phyloP scores from a whole-genome alignment of 2,329 filamentous ascomycete genomes.

The Colletotrichum sp. region DNA sequence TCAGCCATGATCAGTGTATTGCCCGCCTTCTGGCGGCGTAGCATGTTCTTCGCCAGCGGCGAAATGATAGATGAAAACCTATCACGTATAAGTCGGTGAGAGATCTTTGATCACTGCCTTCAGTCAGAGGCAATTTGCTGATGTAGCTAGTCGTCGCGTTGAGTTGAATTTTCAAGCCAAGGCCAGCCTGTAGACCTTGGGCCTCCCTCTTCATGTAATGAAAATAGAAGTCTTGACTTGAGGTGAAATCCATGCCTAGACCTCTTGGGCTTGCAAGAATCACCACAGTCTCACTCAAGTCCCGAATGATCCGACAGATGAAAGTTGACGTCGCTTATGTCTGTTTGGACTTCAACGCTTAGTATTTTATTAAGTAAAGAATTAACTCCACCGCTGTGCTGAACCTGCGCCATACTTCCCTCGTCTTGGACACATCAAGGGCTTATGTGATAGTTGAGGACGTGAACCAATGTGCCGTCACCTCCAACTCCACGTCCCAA shows the following conservation, averaged over 20 bases:
- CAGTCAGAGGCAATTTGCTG: background rate
- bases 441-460: background rate
- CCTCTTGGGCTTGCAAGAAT: too few relatives aligned
- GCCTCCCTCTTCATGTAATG: fast-evolving
- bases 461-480: background rate
- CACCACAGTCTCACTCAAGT: background rate
- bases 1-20: background rate
- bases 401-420: fast-evolving
- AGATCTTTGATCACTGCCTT: background rate
- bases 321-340: fast-evolving
- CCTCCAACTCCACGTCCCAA: background rate
- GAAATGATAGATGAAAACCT: background rate
- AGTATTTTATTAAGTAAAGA: background rate
- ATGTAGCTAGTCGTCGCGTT: fast-evolving
- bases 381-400: background rate
- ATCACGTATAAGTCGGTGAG: background rate
- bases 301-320: background rate
- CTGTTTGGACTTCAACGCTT: background rate
- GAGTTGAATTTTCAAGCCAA: background rate
- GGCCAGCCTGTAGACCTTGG: background rate
- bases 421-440: fast-evolving
- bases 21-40: too few relatives aligned
- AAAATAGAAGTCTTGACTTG: background rate
- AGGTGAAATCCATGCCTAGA: background rate
- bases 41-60: background rate